Evolutionary conservation across 352 stramenopile genomes (phyloP), one percentile per base, ranked within the genome.

Genomic region (Pythium dissotocum): DNA sequence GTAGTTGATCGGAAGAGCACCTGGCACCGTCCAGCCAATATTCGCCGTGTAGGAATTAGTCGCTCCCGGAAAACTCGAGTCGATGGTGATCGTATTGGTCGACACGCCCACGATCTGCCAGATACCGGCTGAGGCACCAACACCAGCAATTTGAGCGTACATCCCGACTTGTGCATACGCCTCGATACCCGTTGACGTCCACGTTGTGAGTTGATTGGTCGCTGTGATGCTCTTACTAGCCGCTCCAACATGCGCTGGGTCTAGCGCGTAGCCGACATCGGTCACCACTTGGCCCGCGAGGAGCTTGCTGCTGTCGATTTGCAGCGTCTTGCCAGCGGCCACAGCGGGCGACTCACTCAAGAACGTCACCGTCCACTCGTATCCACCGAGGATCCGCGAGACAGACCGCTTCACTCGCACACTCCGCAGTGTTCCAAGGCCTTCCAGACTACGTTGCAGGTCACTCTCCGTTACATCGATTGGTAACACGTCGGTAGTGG

Each of bases 291-390:
- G 66, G 0, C 63, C 63, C 24, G 77, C 80, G 1, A 63, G 8
- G 9, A 93, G 65, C 36, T 84, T 80, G 6, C 52, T 63, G 2
- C 32, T 71, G 8, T 71, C 56, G n/a, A 96, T 65, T 7, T 74
- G 57, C 12, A 96, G 61, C 8, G 63, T 72, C 32, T 82, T 89
- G 4, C 72, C 61, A 16, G 57, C 76, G 12, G 70, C 54, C 0
- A 79, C 60, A 0, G 82, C 70, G 8, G 83, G 85, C 2, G 74
- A 60, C 62, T 94, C 85, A 4, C 76, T 77, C 3, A 88, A 33
- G 66, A 95, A 96, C 21, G 86, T 93, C 26, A 96, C 76, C 0
- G 77, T 90, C 87, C 87, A 95, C 61, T 89, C 70, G 60, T 86
- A 95, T 0, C 87, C 87, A 14, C 78, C 82, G 2, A 24, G 62